Percentiles rank a stretch among this genome's conserved stretches.
phyloP scores from a whole-genome alignment of 306 rosid genomes.

The Trifolium subterraneum region DNA sequence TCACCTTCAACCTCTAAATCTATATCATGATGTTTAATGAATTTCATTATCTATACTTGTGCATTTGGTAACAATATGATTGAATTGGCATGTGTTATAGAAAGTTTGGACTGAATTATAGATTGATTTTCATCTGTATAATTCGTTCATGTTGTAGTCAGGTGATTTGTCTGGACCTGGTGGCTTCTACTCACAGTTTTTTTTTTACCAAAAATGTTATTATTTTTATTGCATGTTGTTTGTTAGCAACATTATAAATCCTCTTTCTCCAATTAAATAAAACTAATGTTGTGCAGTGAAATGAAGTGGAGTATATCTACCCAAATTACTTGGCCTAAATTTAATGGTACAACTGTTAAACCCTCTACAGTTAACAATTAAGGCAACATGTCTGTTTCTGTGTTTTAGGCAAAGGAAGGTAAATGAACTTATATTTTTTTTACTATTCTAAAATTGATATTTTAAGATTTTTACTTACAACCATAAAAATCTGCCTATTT shows the following conservation, averaged over 20 bases:
- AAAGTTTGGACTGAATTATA: conserved; percentile 2
- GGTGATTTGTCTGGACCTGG: not conserved
- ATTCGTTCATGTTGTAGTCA: not conserved
- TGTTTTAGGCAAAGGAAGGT: too few species aligned
- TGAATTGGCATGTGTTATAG: conserved; percentile 18
- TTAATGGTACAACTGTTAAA: not conserved
- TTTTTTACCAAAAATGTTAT: not conserved
- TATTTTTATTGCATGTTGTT: not conserved
- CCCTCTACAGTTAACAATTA: too few species aligned
- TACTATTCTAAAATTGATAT: too few species aligned
- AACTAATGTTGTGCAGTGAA: not conserved
- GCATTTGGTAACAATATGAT: not conserved
- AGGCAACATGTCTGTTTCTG: too few species aligned
- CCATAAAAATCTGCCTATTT: too few species aligned
- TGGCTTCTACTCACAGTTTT: conserved; percentile 26
- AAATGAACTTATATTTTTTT: too few species aligned
- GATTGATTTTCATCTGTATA: conserved; percentile 15
- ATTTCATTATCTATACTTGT: not conserved
- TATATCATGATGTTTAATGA: conserved; percentile 17
- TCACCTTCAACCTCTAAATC: not conserved
- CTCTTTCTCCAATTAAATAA: not conserved
- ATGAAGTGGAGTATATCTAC: not conserved
- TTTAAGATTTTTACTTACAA: too few species aligned
- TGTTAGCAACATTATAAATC: not conserved
- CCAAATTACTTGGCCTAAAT: not conserved